Evolutionary conservation across 208 protist species (phyloP), one percentile per base, ranked within the genome.

Genomic region (Trypanosomatidae sp.): DNA sequence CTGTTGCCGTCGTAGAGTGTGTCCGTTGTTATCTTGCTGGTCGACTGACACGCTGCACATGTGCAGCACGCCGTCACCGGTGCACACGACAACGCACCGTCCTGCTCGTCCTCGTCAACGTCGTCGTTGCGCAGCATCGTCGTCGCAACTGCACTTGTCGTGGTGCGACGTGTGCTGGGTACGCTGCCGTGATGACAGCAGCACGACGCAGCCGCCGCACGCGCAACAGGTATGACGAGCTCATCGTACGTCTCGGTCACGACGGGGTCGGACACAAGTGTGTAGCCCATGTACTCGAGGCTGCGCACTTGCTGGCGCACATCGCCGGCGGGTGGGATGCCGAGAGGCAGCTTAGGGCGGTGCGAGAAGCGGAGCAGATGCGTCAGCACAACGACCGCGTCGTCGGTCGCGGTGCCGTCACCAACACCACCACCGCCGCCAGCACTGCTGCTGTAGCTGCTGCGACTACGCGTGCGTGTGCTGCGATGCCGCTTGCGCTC

Each of bases 201-300:
- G n/a, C n/a, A n/a, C n/a, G n/a, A n/a, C n/a, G n/a, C n/a, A n/a
- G n/a, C n/a, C n/a, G n/a, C n/a, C n/a, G n/a, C n/a, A n/a, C n/a
- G n/a, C n/a, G n/a, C n/a, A n/a, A n/a, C n/a, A n/a, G 79, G 79
- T 11, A 91, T 64, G 6, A 85, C 66, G 33, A 91, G 50, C 37
- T 91, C 81, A 33, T 91, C 81, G 45, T 91, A 91, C 19, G 70
- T 56, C 65, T 91, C 76, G 39, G 81, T 87, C 19, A 91, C 71
- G 21, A 86, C 75, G 1, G 81, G 81, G 25, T 69, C 62, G 0
- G 63, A 50, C 28, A 91, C 76, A 38, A 87, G 54, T 15, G 61
- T 65, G 58, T 91, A 91, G 37, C 81, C 81, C 19, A 81, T 28
- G 33, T 75, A 60, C 65, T 86, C 70, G 13, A 48, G 51, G 15